Evolutionary conservation across 108 stramenopile genomes (phyloP).

Genomic region (Nitzschia sp.): DNA sequence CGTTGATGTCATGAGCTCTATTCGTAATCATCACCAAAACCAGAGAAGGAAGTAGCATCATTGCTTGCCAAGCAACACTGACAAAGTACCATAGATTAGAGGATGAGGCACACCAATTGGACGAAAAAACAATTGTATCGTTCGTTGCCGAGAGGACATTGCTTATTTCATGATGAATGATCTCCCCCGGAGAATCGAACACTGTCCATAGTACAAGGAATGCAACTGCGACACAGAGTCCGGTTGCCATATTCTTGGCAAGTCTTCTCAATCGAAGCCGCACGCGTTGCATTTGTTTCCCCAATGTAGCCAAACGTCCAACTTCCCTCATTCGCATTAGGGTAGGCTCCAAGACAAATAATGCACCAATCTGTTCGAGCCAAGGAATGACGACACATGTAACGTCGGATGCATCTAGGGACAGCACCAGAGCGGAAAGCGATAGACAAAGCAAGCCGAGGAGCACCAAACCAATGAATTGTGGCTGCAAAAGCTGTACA

Average conservation of each 20-base stretch:
- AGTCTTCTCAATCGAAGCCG: background rate
- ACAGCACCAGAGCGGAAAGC: background rate
- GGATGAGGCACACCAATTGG: background rate
- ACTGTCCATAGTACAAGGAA: conserved; percentile 4
- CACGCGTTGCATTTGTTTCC: conserved; percentile 6
- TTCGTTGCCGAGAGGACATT: background rate
- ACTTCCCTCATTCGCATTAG: background rate
- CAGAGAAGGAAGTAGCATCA: conserved; percentile 2
- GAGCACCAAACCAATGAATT: background rate
- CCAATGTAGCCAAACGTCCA: background rate
- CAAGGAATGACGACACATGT: conserved; percentile 4
- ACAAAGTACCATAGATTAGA: conserved; percentile 11
- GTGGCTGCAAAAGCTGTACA: background rate
- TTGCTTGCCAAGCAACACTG: conserved; percentile 7
- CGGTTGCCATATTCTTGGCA: background rate
- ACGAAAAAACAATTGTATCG: background rate
- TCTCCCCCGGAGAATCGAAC: background rate
- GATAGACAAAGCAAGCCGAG: conserved; percentile 6
- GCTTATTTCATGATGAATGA: background rate
- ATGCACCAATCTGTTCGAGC: conserved; percentile 2
- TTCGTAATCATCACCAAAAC: background rate
- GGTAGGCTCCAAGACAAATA: conserved; percentile 6
- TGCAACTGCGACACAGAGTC: background rate
- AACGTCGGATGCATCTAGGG: background rate
- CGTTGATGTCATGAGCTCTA: background rate